Evolutionary conservation across 805 yeast species (phyloP).

Genomic region (Ogataea ramenticola): DNA sequence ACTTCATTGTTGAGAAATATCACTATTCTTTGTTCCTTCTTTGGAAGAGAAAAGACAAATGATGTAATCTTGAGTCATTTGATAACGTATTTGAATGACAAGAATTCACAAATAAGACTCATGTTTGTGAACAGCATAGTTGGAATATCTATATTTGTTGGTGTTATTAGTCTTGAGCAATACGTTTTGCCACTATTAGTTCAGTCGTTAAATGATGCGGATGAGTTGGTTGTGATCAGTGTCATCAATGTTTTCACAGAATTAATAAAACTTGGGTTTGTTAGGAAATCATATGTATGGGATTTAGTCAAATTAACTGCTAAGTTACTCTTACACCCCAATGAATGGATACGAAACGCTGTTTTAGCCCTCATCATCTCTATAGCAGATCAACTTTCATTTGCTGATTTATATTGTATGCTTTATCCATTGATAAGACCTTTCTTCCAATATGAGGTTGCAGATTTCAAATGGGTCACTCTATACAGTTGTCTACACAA

Average conservation of each 20-base stretch:
- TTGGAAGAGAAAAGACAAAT: conserved; percentile 83
- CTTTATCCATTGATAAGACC: conserved; percentile 75
- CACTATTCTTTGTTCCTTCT: conserved; percentile 69
- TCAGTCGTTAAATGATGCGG: conserved; percentile 79
- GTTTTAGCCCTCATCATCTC: conserved; percentile 54
- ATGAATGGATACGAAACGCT: conserved; percentile 74
- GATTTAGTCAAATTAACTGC: conserved; percentile 45
- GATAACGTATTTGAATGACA: conserved; percentile 85
- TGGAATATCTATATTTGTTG: conserved; percentile 72
- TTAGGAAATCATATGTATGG: conserved; percentile 44
- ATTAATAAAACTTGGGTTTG: conserved; percentile 48
- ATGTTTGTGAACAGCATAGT: conserved; percentile 68
- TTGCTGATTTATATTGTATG: conserved; percentile 79
- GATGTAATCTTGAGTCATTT: conserved; percentile 85
- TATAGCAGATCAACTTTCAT: conserved; percentile 52
- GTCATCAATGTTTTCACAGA: conserved; percentile 57
- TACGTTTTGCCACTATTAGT: conserved; percentile 78
- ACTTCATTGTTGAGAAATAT: conserved; percentile 64
- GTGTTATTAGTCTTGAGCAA: conserved; percentile 76
- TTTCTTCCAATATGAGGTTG: conserved; percentile 69
- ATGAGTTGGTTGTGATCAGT: conserved; percentile 69
- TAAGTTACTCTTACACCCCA: conserved; percentile 74
- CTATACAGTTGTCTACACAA: conserved; percentile 60
- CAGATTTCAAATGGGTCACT: conserved; percentile 57
- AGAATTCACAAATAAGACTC: conserved; percentile 56